Evolutionary conservation across 129 eudicot genomes (phyloP), one percentile per base, ranked within the genome.

Genomic region (Flaveria robusta): DNA sequence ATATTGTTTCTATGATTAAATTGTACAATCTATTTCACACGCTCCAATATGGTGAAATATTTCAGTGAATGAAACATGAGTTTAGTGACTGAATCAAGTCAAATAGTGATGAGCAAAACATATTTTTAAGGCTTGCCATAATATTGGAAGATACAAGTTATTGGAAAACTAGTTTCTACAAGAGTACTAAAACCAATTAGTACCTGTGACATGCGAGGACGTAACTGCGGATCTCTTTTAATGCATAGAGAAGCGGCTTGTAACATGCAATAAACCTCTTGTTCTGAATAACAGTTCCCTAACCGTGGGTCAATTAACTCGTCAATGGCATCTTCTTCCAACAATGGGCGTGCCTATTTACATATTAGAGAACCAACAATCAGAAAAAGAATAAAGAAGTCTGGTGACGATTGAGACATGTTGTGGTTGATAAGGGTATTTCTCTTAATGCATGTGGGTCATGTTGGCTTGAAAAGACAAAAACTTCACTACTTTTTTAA

Each of bases 201-300:
- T 87, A 95, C 99, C 92, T 91, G 99, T 68, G 99, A 95, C 97
- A 95, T 95, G 66, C 99, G 96, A 56, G 99, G 97, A 49, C 99
- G 88, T n/a, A 83, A 74, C 45, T 95, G 99, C 68, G 99, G 99
- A 77, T 95, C 99, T 49, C 96, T 79, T 42, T 88, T 87, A 10
- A 95, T 89, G 86, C 99, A 95, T 83, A 95, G 58, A 47, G 95
- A 86, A 24, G 99, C 97, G 42, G 97, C 97, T 74, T 89, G 99
- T 80, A 95, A 80, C 96, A 95, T 88, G 83, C 91, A 91, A 41
- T 87, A 83, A 51, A 89, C 95, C 65, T 95, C 99, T 49, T 82
- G 79, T 77, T 95, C 99, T 6, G 88, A 81, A 68, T 87, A 95
- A 37, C 67, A 77, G 87, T 79, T 82, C 52, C 84, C 81, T 56